Evolutionary conservation across 805 yeast species (phyloP), one percentile per base, ranked within the genome.

Genomic region (Candida nemodendra): DNA sequence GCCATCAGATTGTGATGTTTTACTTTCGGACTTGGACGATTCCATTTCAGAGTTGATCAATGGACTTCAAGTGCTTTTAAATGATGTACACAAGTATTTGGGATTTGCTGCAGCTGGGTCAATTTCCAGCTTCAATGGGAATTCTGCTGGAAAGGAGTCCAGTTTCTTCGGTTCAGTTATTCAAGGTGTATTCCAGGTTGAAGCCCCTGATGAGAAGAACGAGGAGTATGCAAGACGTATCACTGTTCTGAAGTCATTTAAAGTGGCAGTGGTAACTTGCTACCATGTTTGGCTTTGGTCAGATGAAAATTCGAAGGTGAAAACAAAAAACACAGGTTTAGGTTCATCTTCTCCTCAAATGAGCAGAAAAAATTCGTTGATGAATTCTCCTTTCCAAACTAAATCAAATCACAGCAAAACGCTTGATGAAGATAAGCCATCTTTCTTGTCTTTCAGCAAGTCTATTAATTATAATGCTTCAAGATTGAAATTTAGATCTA

Each of bases 141-240:
- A 45, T 2, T 32, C 41, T n/a, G 17, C 29, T 5, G 45, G 42
- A 9, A 49, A 46, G 25, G 77, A 74, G 28, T 57, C 73, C 17
- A 76, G 87, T 15, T 74, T 81, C 60, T 68, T 84, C 33, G 82
- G 82, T 0, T 73, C 74, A 37, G 83, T 80, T 17, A 83, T 85
- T 37, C 84, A 82, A 45, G 93, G 93, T 2, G 95, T 85, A 0
- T 83, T 85, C 53, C 82, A 77, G 38, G 76, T 79, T 11, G 95
- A 85, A 45, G 69, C 85, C 1, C 84, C 83, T 1, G 66, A 69
- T 39, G 61, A 71, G 23, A 51, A 74, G 36, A 62, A 74, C 14
- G 70, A 74, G 11, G 77, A 72, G 21, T 75, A 72, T 30, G 74
- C 69, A 38, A 78, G 78, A 44, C 61, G 81, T 15, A 67, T 73